A percentile compares a stretch with the other conserved stretches of the same genome.
These are phyloP conservation scores for Arbutus unedo DNA, from an alignment of 148 eudicot genomes.

Conservation along the genomic window DNA sequence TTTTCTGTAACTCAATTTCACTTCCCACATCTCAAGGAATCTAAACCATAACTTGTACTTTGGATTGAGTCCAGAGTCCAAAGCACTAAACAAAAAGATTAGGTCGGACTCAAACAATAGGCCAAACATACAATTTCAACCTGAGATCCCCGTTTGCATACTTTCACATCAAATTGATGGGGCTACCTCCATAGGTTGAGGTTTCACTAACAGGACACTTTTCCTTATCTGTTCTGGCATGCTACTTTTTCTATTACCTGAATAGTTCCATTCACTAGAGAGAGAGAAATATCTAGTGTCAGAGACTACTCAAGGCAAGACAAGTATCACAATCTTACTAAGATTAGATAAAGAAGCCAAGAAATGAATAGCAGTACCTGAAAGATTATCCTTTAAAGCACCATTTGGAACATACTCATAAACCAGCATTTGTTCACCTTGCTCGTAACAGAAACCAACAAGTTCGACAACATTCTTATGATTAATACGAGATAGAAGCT, in stretches of 20 bases:
- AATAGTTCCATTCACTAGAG: background rate
- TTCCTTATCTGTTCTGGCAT: background rate
- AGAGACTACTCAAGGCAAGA: background rate
- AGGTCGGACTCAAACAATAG: background rate
- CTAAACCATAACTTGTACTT: background rate
- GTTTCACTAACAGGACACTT: background rate
- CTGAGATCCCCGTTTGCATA: background rate
- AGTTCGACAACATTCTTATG: constrained; percentile 56
- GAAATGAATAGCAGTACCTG: constrained; percentile 23
- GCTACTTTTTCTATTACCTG: background rate
- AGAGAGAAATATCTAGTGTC: background rate
- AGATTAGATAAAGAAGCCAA: background rate
- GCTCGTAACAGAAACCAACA: constrained; percentile 53
- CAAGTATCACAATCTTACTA: background rate
- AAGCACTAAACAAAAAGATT: background rate
- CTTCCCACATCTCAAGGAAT: background rate
- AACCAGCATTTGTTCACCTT: constrained; percentile 52
- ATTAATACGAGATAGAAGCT: constrained; percentile 50
- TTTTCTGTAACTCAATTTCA: background rate
- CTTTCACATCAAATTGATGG: background rate
- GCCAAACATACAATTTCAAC: background rate
- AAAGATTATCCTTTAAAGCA: constrained; percentile 37
- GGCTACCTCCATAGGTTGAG: background rate
- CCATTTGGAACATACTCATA: constrained; percentile 52
- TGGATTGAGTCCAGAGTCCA: background rate